Evolutionary conservation across 2,329 filamentous ascomycete genomes (phyloP).

Genomic region (Shiraia sp.): DNA sequence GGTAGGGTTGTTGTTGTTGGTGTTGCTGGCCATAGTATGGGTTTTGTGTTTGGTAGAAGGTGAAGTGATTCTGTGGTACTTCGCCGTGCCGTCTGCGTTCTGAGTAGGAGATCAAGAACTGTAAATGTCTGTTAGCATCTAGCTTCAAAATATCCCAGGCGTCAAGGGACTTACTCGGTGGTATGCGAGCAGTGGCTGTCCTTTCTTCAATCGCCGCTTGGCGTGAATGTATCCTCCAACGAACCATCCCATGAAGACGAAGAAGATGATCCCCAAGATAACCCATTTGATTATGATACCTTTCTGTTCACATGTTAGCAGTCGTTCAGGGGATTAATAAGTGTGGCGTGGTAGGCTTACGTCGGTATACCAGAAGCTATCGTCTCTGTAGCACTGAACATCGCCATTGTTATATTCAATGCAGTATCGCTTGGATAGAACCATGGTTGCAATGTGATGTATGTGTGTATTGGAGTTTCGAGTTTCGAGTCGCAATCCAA

Average conservation of each 20-base stretch:
- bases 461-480: conserved; percentile 2
- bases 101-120: conserved; percentile 50
- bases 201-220: conserved; percentile 66
- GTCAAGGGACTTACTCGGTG: conserved; percentile 55
- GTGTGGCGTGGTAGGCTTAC: conserved; percentile 20
- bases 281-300: conserved; percentile 72
- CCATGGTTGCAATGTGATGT: conserved; percentile 23
- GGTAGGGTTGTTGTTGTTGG: conserved; percentile 20
- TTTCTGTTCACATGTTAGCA: conserved; percentile 48
- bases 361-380: conserved; percentile 40
- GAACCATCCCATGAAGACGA: conserved; percentile 64
- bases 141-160: conserved; percentile 1
- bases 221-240: conserved; percentile 73
- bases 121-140: background rate
- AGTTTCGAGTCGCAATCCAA: no score
- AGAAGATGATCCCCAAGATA: conserved; percentile 65
- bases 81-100: conserved; percentile 42
- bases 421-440: conserved; percentile 33
- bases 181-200: conserved; percentile 67
- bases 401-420: conserved; percentile 28
- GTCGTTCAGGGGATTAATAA: background rate
- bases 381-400: conserved; percentile 33
- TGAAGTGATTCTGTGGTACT: conserved; percentile 42
- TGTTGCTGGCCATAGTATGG: conserved; percentile 15
- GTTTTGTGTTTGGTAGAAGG: conserved; percentile 41